Percentiles rank a stretch among this genome's conserved stretches.
Conservation (phyloP, 805 yeast genomes). For the Jamesozyma spencerorum region DNA sequence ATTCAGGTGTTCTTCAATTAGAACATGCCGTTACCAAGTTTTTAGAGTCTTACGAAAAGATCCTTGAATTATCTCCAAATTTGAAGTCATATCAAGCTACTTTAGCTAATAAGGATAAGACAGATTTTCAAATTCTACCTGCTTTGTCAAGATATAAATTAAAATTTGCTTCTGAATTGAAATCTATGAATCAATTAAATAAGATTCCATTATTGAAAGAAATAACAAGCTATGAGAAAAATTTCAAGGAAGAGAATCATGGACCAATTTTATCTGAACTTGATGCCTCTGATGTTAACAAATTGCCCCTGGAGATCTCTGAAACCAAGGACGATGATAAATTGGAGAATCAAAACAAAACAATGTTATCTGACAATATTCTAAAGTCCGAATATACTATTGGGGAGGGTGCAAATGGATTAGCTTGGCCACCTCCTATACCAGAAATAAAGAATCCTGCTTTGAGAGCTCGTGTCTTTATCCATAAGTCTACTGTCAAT, state of each 20-base stretch:
- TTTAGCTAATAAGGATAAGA: constrained; percentile 27
- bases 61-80: constrained; percentile 51
- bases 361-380: background rate
- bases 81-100: constrained; percentile 32
- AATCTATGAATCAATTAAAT: constrained; percentile 41
- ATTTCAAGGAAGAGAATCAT: constrained; percentile 8
- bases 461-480: constrained; percentile 62
- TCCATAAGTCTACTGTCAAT: constrained; percentile 67
- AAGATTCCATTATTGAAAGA: constrained; percentile 48
- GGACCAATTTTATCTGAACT: constrained; percentile 18
- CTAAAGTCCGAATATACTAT: constrained; percentile 15
- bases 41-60: constrained; percentile 42
- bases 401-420: constrained; percentile 13
- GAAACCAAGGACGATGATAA: constrained; percentile 6
- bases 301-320: constrained; percentile 8
- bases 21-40: constrained; percentile 48
- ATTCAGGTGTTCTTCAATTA: constrained; percentile 27
- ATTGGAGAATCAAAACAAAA: background rate
- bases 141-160: constrained; percentile 47
- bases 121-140: constrained; percentile 36
- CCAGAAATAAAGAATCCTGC: constrained; percentile 56
- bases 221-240: constrained; percentile 36
- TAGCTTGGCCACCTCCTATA: constrained; percentile 51
- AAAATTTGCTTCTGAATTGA: constrained; percentile 50
- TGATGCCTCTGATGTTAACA: constrained; percentile 12